These are phyloP conservation scores for Trypanosoma scelopori DNA, from an alignment of 208 protist species.

Conservation along the genomic window DNA sequence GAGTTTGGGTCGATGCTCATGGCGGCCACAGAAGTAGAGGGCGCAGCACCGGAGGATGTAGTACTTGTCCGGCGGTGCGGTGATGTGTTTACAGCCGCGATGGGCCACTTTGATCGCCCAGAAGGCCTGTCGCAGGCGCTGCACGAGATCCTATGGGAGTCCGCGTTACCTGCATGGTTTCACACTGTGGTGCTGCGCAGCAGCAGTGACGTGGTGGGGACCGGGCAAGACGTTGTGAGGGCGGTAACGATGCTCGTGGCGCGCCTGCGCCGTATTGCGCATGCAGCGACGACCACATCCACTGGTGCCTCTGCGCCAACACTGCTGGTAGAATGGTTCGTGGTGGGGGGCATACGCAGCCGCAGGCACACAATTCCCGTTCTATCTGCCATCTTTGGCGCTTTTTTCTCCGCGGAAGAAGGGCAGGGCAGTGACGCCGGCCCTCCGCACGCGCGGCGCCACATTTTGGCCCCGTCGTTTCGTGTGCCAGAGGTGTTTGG, in stretches of 20 bases:
- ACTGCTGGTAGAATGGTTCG: constrained; percentile 67
- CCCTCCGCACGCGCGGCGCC: background rate
- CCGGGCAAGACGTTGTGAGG: background rate
- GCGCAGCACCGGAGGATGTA: background rate
- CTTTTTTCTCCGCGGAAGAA: constrained; percentile 41
- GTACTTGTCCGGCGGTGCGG: constrained; percentile 9
- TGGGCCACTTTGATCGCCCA: constrained; percentile 47
- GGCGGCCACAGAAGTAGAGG: background rate
- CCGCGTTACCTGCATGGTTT: constrained; percentile 48
- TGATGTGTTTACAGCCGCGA: constrained; percentile 32
- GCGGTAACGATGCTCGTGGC: background rate
- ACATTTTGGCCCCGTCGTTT: constrained; percentile 5
- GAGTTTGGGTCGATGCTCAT: background rate
- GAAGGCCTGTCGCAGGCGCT: constrained; percentile 23
- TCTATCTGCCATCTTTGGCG: constrained; percentile 33
- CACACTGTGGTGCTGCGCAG: constrained; percentile 23
- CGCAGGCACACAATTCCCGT: constrained; percentile 32
- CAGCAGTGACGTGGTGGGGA: background rate
- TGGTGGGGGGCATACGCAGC: constrained; percentile 54
- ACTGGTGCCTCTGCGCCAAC: constrained; percentile 4
- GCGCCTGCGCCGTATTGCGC: background rate
- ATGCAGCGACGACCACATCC: background rate
- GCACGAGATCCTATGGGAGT: constrained; percentile 41
- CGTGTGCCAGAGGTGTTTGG: constrained; percentile 8
- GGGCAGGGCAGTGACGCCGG: background rate